Base-by-base conservation (phyloP, 306 rosid genomes). In the Pachyrhizus erosus region DNA sequence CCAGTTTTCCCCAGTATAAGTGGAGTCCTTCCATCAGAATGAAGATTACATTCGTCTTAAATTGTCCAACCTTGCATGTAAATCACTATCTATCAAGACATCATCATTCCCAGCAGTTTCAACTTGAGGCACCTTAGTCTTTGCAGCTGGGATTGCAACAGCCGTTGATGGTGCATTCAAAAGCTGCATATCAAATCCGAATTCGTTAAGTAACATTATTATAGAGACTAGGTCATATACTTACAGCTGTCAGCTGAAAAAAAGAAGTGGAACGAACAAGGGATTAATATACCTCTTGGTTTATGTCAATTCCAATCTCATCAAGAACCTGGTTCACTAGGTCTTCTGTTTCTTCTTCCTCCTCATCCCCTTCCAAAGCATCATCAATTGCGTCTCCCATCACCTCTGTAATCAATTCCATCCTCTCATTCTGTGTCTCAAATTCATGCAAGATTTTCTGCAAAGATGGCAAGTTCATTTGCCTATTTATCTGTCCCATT, bases 401-500 rank as follows among this genome's bases (percentile, higher is more conserved):
- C 78, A 96, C 94, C 73, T 96, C 99, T 5, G 80, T 77, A 55
- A 55, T 55, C 86, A 96, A 72, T 85, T 96, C 99, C 99, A 96
- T 96, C 84, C 87, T 96, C 85, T 92, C 99, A 67, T 96, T 96
- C 89, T 96, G 94, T 84, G 87, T 91, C 88, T 93, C 98, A 62
- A 96, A 96, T 46, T 93, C 99, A 89, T 89, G 96, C 94, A 96
- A 93, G 70, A 93, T 96, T 81, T 92, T 96, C 84, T 96, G 99
- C 87, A 96, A 72, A 43, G 93, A 89, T 60, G 99, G 98, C 92
- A 93, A 78, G 88, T 96, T 96, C 99, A 96, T 93, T 87, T 90
- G 99, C 80, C 98, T 91, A 84, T 96, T 96, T 97, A 93, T 96
- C 85, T 92, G 98, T 33, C 99, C 98, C 99, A 93, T 96, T 78